A percentile compares a stretch with the other conserved stretches of the same genome.
These are phyloP conservation scores for Gracilaria domingensis DNA, from an alignment of 23 red algal species.

Conservation along the genomic window DNA sequence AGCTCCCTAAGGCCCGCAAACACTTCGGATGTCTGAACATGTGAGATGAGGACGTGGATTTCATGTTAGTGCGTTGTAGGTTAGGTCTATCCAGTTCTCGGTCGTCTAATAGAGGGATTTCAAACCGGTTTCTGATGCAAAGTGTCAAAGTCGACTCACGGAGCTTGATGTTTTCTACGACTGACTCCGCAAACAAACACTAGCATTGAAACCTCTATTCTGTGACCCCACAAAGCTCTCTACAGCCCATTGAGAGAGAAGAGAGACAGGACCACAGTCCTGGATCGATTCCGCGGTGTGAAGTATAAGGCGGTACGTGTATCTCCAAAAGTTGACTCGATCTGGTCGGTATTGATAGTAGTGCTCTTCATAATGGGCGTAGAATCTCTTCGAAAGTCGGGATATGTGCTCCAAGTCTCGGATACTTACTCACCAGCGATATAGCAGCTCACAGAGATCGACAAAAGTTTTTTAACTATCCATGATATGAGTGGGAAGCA, in stretches of 20 bases:
- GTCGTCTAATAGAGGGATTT: background rate
- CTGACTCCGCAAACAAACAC: constrained; percentile 2
- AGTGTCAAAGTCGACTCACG: background rate
- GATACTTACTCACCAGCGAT: background rate
- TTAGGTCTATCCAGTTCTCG: background rate
- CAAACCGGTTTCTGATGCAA: background rate
- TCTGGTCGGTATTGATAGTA: background rate
- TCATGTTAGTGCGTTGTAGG: background rate
- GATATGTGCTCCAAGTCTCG: background rate
- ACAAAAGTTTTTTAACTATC: background rate
- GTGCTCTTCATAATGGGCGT: background rate
- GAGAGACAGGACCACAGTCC: constrained; percentile 3
- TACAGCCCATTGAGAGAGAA: constrained; percentile 7
- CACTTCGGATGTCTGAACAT: background rate
- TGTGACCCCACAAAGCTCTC: constrained; percentile 1
- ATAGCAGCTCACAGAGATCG: background rate
- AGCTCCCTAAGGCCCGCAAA: background rate
- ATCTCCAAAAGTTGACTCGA: background rate
- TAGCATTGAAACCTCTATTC: constrained; percentile 10
- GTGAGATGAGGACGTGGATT: too few species aligned
- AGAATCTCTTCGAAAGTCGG: background rate
- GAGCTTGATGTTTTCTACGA: constrained; percentile 1
- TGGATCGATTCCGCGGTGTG: background rate
- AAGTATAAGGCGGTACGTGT: constrained; percentile 13
- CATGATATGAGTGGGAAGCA: background rate